Evolutionary conservation across 805 yeast species (phyloP), one percentile per base, ranked within the genome.

Genomic region (Ogataea methylovora): DNA sequence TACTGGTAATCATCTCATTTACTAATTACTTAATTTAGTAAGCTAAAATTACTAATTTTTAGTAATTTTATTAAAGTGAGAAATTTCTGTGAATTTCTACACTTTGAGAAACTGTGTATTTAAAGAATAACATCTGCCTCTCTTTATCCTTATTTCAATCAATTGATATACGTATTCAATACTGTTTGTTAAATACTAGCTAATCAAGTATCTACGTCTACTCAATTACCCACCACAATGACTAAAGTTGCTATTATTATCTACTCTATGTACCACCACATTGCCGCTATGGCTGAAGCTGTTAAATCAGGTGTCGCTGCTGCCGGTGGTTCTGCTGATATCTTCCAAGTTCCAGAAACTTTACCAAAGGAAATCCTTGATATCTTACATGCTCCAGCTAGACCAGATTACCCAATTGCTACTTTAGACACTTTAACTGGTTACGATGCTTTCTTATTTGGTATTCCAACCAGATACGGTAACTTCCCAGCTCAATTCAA

Each of bases 281-380:
- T 81, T 45, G 76, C 77, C 44, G 60, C 65, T 28, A 51, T 84
- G 49, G 94, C 95, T 24, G 73, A 78, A 55, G 64, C 82, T 29
- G 75, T 75, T 51, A 71, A 80, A 61, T 61, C 61, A 36, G 94
- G 94, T 46, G 69, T 83, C 29, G 79, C 73, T 54, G 65, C 73
- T 8, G 75, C 82, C 12, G 94, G 90, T 41, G 79, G 80, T 38
- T 39, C 54, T 15, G 94, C 84, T 24, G 79, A 76, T 48, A 67
- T 86, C 46, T 83, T 60, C 70, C 94, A 82, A 65, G 76, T 87
- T 35, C 78, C 83, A 39, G 95, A 86, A 62, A 85, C 94, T 20
- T 64, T 85, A 31, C 48, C 77, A 14, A 67, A 68, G 26, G 85
- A 74, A 10, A 65, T 79, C n/a, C 68, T 86, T 43, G 54, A 58